Conservation (phyloP, 1,139 yeast species). For the Sugiyamaella neomexicana region DNA sequence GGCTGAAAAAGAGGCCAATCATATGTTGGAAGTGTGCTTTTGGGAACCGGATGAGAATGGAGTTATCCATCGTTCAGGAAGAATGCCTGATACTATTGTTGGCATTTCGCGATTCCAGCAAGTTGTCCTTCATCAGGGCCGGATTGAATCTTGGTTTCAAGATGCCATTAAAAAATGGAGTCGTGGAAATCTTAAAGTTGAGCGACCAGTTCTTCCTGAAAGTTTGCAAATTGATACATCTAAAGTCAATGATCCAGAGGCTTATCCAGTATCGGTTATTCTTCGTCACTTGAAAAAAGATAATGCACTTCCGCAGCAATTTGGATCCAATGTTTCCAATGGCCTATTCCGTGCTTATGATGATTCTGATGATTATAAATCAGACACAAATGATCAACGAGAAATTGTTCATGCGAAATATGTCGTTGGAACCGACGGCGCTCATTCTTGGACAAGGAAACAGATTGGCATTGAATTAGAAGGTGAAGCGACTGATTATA, state of each 20-base stretch:
- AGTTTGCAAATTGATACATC: constrained; percentile 35
- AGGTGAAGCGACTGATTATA: constrained; percentile 44
- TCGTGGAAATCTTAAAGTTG: constrained; percentile 33
- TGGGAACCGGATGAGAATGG: constrained; percentile 28
- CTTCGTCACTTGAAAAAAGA: constrained; percentile 31
- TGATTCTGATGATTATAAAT: neutral
- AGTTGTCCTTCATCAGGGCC: constrained; percentile 42
- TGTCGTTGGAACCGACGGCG: constrained; percentile 45
- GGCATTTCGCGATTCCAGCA: constrained; percentile 42
- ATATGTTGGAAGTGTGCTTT: constrained; percentile 34
- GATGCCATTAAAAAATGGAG: constrained; percentile 39
- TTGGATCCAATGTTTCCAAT: constrained; percentile 34
- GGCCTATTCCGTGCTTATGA: constrained; percentile 37
- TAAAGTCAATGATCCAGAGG: constrained; percentile 29
- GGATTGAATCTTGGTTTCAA: constrained; percentile 39
- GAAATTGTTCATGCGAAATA: constrained; percentile 40
- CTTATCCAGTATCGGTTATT: constrained; percentile 40
- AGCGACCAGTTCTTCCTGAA: constrained; percentile 39
- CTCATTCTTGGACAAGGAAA: constrained; percentile 44
- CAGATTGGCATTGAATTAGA: constrained; percentile 38
- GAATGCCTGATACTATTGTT: constrained; percentile 39
- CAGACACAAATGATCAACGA: no score
- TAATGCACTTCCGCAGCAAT: constrained; percentile 36
- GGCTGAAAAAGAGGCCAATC: constrained; percentile 40
- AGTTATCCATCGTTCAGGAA: constrained; percentile 33